phyloP scores from a whole-genome alignment of 139 green algal genomes.

The Trebouxia sp. region DNA sequence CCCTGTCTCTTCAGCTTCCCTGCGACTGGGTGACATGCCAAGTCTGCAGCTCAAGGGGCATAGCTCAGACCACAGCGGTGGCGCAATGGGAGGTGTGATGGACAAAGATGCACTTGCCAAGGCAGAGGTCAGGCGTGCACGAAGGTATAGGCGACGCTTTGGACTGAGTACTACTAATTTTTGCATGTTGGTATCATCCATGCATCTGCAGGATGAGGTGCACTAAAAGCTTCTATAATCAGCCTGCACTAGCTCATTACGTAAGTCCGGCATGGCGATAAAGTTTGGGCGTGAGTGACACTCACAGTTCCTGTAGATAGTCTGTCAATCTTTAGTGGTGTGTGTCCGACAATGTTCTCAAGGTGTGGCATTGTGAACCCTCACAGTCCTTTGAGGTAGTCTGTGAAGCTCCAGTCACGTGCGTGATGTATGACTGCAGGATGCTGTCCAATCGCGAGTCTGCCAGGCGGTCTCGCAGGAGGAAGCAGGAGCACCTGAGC shows the following conservation, averaged over 20 bases:
- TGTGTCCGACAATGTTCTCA: too few species aligned
- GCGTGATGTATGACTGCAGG: constrained; percentile 49
- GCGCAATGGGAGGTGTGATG: neutral
- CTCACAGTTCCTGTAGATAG: too few species aligned
- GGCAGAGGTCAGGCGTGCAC: neutral
- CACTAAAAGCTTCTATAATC: too few species aligned
- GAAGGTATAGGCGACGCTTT: too few species aligned
- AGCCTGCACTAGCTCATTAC: too few species aligned
- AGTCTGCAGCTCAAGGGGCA: constrained; percentile 18
- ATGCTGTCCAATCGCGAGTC: constrained; percentile 93
- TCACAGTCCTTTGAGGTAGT: too few species aligned
- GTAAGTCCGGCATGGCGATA: too few species aligned
- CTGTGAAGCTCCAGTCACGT: neutral
- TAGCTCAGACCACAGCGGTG: neutral
- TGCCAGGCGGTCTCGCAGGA: constrained; percentile 73
- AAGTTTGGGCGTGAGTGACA: too few species aligned
- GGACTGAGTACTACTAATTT: too few species aligned
- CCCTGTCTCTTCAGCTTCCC: neutral
- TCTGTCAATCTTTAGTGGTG: too few species aligned
- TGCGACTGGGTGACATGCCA: constrained; percentile 9
- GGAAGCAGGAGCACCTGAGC: constrained; percentile 89
- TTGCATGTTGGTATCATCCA: too few species aligned
- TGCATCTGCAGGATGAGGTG: neutral
- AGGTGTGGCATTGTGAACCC: too few species aligned
- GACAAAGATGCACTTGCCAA: constrained; percentile 27